phyloP scores from a whole-genome alignment of 78 protist species.

The Dictyostelium intermedium region DNA sequence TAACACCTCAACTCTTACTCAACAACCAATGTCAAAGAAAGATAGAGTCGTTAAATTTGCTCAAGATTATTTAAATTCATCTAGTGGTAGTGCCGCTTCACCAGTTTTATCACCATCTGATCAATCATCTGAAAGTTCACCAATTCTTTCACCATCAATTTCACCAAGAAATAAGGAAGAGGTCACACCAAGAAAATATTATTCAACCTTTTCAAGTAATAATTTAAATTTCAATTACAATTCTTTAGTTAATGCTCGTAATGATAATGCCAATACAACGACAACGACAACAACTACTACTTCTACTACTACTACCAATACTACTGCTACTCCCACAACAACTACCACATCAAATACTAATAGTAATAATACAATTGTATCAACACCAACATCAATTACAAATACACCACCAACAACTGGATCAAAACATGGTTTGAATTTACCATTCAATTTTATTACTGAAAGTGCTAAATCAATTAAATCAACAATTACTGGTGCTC shows the following conservation, averaged over 20 bases:
- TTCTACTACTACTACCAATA: neutral
- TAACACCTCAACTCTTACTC: neutral
- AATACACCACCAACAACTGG: neutral
- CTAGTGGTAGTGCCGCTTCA: neutral
- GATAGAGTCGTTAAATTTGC: neutral
- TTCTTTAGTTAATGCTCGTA: neutral
- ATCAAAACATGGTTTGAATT: neutral
- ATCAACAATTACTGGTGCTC: neutral
- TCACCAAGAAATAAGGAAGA: conserved; percentile 28
- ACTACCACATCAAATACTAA: neutral
- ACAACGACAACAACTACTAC: neutral
- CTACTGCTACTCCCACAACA: too few relatives aligned
- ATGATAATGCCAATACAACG: neutral
- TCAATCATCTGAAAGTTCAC: conserved; percentile 3
- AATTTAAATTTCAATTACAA: neutral
- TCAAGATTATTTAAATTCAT: neutral
- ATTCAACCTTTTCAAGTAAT: neutral
- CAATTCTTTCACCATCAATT: conserved; percentile 42
- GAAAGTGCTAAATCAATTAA: neutral
- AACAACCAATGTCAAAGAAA: neutral
- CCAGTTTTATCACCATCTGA: conserved; percentile 31
- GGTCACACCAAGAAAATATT: conserved; percentile 5
- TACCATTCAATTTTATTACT: neutral
- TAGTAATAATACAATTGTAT: neutral
- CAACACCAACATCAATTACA: conserved; percentile 9